phyloP scores from a whole-genome alignment of 495 filamentous ascomycete genomes.

The Neurospora sp. region DNA sequence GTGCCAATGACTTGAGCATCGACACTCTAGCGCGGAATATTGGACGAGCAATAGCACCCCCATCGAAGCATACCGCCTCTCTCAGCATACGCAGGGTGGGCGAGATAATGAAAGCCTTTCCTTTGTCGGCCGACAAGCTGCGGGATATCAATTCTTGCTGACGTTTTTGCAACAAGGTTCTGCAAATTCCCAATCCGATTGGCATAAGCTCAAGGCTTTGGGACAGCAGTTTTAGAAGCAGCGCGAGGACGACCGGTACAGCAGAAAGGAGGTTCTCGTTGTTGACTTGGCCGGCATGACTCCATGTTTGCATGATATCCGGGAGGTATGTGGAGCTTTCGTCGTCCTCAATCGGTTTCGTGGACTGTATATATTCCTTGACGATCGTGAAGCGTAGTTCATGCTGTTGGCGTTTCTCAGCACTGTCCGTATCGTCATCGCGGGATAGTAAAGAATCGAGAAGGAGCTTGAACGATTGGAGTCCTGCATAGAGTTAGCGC shows the following conservation, averaged over 20 bases:
- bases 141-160: constrained; percentile 63
- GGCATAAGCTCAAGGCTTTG: constrained; percentile 58
- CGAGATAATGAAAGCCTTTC: constrained; percentile 76
- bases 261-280: constrained; percentile 66
- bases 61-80: constrained; percentile 71
- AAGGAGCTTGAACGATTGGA: constrained; percentile 68
- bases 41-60: constrained; percentile 60
- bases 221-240: constrained; percentile 66
- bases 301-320: constrained; percentile 73
- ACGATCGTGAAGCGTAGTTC: constrained; percentile 48
- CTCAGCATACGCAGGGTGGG: constrained; percentile 71
- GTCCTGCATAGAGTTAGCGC: constrained; percentile 34
- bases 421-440: constrained; percentile 24
- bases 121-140: constrained; percentile 59
- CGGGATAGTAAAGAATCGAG: constrained; percentile 53
- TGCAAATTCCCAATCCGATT: constrained; percentile 61
- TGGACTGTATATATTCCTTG: constrained; percentile 60
- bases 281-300: constrained; percentile 58
- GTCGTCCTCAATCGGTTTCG: constrained; percentile 48
- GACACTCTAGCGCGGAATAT: constrained; percentile 60
- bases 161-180: constrained; percentile 60
- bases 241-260: constrained; percentile 63
- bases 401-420: constrained; percentile 28
- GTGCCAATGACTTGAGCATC: constrained; percentile 61
- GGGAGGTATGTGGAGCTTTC: constrained; percentile 51